A percentile compares a stretch with the other conserved stretches of the same genome.
Evolutionary conservation across 2,329 filamentous ascomycete genomes (phyloP).

Genomic region (Epichloe amarillans): DNA sequence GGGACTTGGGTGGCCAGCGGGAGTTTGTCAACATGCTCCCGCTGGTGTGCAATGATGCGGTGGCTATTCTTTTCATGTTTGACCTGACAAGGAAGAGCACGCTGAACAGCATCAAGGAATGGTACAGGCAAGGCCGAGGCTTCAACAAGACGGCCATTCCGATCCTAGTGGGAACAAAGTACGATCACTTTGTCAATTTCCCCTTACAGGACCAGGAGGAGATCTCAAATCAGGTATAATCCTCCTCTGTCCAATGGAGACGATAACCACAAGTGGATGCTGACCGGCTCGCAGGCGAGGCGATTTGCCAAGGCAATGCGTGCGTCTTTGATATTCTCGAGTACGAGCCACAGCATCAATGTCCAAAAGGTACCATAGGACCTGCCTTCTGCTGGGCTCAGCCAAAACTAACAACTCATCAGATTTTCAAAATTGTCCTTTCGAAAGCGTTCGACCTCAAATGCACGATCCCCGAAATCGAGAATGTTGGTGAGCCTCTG

Average conservation of each 20-base stretch:
- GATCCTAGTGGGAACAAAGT: constrained; percentile 93
- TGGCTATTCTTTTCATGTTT: constrained; percentile 99
- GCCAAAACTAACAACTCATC: constrained; percentile 1
- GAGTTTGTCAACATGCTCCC: constrained; percentile 99
- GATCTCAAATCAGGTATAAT: constrained; percentile 80
- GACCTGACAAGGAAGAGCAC: constrained; percentile 96
- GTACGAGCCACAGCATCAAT: constrained; percentile 98
- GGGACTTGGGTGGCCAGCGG: constrained; percentile 93
- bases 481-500: constrained; percentile 91
- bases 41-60: constrained; percentile 97
- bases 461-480: constrained; percentile 97
- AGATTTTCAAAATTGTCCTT: constrained; percentile 99
- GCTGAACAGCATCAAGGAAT: constrained; percentile 98
- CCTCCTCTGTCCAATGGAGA: neutral
- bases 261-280: neutral
- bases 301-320: constrained; percentile 98
- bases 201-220: constrained; percentile 95
- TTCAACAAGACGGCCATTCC: constrained; percentile 99
- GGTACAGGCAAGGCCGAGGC: constrained; percentile 92
- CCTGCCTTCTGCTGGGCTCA: neutral
- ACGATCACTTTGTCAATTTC: constrained; percentile 99
- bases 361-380: constrained; percentile 66
- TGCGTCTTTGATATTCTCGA: constrained; percentile 93
- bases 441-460: constrained; percentile 98
- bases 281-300: constrained; percentile 50